Evolutionary conservation across 1,139 yeast species (phyloP), one percentile per base, ranked within the genome.

Genomic region (Hansenula sp.): DNA sequence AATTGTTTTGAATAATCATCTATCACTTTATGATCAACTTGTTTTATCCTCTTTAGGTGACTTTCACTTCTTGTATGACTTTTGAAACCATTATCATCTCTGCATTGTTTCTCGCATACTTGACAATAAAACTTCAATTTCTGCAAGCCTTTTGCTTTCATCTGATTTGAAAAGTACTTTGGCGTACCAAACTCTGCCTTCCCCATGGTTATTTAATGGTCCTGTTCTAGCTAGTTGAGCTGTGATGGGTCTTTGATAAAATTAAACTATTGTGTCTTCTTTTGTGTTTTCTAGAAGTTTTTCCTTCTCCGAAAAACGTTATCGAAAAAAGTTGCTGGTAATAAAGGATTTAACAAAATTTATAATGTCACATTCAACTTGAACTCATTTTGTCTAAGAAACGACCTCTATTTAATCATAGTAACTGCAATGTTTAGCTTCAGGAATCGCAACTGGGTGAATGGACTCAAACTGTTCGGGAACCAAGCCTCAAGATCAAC

Each of bases 21-120:
- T 0, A 88, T 76, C 36, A 80, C 75, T 21, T 65, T 54, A 3
- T 59, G 58, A 1, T 72, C 63, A 1, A 80, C 74, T 16, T 66
- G 65, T 16, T 75, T 70, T 47, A 83, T 76, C 45, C 77, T 77
- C 27, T 78, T 76, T 41, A 76, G 66, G 61, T 93, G 99, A 1
- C 87, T 74, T 36, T 88, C 90, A 15, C 96, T 83, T 49, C 75
- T 74, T 17, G 84, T 72, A 63, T 93, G 99, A 60, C 93, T 86
- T 59, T 85, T 84, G 68, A 87, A 93, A 30, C 99, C 99, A 65
- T 93, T 93, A 51, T 87, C 93, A 61, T 94, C 99, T 44, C 98
- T 71, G 62, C 98, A 91, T 66, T 93, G 99, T 59, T 91, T 89
- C 58, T 76, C 78, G 58, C 99, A 93, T 3, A 88, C 76, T 62